These are phyloP conservation scores for Tetrapisispora fleetii DNA, from an alignment of 805 yeast genomes.

Conservation along the genomic window DNA sequence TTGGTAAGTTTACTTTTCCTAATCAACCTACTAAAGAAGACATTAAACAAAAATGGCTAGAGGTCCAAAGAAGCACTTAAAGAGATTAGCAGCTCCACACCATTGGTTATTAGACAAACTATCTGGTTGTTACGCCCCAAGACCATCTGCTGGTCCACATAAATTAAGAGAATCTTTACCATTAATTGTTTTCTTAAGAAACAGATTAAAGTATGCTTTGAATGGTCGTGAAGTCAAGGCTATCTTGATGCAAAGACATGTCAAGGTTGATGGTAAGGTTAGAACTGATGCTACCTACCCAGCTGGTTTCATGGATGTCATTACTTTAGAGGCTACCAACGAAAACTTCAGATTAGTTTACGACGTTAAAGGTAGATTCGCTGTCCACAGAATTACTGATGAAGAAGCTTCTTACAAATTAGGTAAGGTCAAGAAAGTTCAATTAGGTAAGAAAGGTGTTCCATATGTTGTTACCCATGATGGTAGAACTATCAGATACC, in stretches of 20 bases:
- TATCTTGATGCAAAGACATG: slow-evolving; percentile 95
- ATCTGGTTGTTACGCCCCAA: slow-evolving; percentile 99
- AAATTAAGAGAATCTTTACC: slow-evolving; percentile 97
- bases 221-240: slow-evolving; percentile 99
- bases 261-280: slow-evolving; percentile 97
- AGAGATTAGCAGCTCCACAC: slow-evolving; percentile 99
- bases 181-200: slow-evolving; percentile 91
- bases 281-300: slow-evolving; percentile 99
- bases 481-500: slow-evolving; percentile 99
- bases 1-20: too few species aligned
- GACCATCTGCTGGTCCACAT: slow-evolving; percentile 99
- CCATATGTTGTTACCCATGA: slow-evolving; percentile 99
- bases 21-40: slow-evolving; percentile 1
- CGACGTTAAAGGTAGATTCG: slow-evolving; percentile 98
- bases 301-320: slow-evolving; percentile 99
- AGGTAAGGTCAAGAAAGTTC: slow-evolving; percentile 96
- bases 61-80: slow-evolving; percentile 80
- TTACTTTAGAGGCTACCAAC: slow-evolving; percentile 93
- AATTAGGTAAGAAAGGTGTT: slow-evolving; percentile 95
- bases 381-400: slow-evolving; percentile 98
- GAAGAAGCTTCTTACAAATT: slow-evolving; percentile 98
- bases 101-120: slow-evolving; percentile 99
- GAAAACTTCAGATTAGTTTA: slow-evolving; percentile 98
- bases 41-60: slow-evolving; percentile 4
- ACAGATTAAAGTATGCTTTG: slow-evolving; percentile 97